Evolutionary conservation across 2,329 filamentous ascomycete species (phyloP).

Genomic region (Monosporascus sp.): DNA sequence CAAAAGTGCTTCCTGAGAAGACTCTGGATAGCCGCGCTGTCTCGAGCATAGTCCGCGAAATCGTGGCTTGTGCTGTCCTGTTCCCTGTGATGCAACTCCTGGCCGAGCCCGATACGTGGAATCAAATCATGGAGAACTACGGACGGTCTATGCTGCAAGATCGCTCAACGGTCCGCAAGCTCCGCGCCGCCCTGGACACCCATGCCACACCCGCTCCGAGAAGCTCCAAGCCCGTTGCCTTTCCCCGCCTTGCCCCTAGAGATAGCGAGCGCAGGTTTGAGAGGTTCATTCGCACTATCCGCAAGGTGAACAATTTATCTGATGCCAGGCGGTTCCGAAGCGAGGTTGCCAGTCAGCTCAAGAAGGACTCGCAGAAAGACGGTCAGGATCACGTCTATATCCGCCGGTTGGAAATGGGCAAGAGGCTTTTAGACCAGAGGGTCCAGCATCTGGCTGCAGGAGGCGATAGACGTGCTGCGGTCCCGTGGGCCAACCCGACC

Average conservation of each 20-base stretch:
- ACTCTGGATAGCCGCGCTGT: conserved; percentile 78
- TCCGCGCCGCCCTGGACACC: conserved; percentile 87
- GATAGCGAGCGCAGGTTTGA: conserved; percentile 94
- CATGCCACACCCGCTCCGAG: conserved; percentile 80
- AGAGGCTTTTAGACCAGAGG: conserved; percentile 82
- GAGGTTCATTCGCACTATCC: conserved; percentile 83
- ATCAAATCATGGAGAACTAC: conserved; percentile 88
- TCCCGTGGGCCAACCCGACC: conserved; percentile 25
- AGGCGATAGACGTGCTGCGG: conserved; percentile 42
- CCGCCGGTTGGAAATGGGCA: conserved; percentile 85
- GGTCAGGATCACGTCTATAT: conserved; percentile 82
- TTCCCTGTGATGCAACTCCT: conserved; percentile 74
- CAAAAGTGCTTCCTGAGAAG: conserved; percentile 65
- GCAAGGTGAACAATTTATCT: conserved; percentile 84
- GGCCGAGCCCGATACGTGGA: conserved; percentile 94
- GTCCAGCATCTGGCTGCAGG: conserved; percentile 74
- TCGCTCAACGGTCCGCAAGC: conserved; percentile 85
- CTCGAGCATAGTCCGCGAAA: conserved; percentile 74
- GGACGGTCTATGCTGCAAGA: conserved; percentile 87
- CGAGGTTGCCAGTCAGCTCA: conserved; percentile 86
- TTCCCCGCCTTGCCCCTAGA: conserved; percentile 72
- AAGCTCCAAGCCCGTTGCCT: conserved; percentile 57
- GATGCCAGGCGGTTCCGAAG: conserved; percentile 90
- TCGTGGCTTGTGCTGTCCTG: conserved; percentile 88
- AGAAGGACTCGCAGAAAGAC: conserved; percentile 73